Conservation (phyloP, 352 stramenopile genomes). For the Globisporangium alternatum region DNA sequence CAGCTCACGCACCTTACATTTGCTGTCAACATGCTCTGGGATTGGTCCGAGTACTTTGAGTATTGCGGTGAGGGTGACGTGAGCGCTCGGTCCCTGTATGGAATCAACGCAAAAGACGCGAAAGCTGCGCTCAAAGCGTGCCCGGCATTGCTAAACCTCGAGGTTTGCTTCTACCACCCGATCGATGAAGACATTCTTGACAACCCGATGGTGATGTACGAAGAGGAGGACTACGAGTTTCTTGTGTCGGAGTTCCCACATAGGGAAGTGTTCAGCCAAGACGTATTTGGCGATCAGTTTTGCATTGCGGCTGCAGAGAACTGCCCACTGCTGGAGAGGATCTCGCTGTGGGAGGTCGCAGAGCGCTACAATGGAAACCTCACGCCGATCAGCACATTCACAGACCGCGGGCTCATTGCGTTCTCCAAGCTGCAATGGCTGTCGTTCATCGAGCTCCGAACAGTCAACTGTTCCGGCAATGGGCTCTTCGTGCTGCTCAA, state of each 20-base stretch:
- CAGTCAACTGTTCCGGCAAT: slow-evolving; percentile 31
- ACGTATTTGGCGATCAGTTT: slow-evolving; percentile 43
- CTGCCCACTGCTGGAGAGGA: slow-evolving; percentile 29
- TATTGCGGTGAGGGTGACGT: slow-evolving; percentile 1
- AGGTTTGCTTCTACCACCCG: slow-evolving; percentile 38
- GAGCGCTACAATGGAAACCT: slow-evolving; percentile 22
- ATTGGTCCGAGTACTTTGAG: slow-evolving; percentile 33
- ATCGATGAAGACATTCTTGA: slow-evolving; percentile 28
- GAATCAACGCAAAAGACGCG: slow-evolving; percentile 26
- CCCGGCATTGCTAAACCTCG: slow-evolving; percentile 28
- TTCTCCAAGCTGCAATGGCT: slow-evolving; percentile 31
- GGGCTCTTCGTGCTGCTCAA: slow-evolving; percentile 38
- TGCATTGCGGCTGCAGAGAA: slow-evolving; percentile 18
- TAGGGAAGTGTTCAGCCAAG: slow-evolving; percentile 26
- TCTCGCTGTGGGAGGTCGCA: slow-evolving; percentile 28
- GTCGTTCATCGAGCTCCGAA: slow-evolving; percentile 25
- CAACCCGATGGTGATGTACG: slow-evolving; percentile 21
- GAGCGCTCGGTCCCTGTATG: slow-evolving; percentile 18
- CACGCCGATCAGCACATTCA: slow-evolving; percentile 31
- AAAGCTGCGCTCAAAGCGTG: slow-evolving; percentile 29
- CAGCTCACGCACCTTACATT: slow-evolving; percentile 30
- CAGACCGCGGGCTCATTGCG: slow-evolving; percentile 26
- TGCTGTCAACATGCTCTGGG: slow-evolving; percentile 40
- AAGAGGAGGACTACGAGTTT: slow-evolving; percentile 24
- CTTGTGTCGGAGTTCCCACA: slow-evolving; percentile 22